Evolutionary conservation across 1,284 basidiomycete species (phyloP).

Genomic region (Trichosporon inkin): DNA sequence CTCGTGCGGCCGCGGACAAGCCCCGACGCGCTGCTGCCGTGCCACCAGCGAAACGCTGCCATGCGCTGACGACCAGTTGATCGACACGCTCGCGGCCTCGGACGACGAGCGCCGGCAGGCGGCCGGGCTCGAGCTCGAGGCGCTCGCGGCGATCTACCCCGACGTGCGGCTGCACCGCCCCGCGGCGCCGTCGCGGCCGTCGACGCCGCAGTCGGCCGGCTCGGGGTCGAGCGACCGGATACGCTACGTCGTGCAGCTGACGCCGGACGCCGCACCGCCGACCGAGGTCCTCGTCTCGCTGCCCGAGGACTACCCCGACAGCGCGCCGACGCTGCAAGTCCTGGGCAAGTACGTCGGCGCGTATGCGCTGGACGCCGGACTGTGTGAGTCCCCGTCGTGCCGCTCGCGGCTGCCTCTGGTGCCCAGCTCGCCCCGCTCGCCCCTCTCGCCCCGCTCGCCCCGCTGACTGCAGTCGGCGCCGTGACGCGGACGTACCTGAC

Average conservation of each 20-base stretch:
- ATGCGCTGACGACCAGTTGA: conserved; percentile 30
- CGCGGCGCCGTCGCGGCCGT: conserved; percentile 4
- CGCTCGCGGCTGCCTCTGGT: no score
- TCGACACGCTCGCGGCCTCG: conserved; percentile 33
- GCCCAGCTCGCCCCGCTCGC: no score
- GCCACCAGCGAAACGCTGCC: no score
- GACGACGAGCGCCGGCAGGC: conserved; percentile 34
- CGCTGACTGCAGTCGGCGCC: conserved; percentile 56
- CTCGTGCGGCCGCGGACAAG: background rate
- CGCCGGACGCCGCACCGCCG: conserved; percentile 32
- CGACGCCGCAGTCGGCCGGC: background rate
- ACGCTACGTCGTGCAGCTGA: conserved; percentile 63
- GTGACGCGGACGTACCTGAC: conserved; percentile 80
- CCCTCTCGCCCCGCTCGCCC: background rate
- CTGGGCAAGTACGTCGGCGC: conserved; percentile 79
- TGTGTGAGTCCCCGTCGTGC: conserved; percentile 50
- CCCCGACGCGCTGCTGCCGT: no score
- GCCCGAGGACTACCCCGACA: conserved; percentile 65
- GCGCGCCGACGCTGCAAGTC: conserved; percentile 75
- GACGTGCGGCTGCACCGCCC: conserved; percentile 53
- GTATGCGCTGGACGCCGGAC: conserved; percentile 49
- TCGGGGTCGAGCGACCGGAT: conserved; percentile 48
- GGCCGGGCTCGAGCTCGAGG: conserved; percentile 54
- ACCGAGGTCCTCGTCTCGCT: conserved; percentile 70
- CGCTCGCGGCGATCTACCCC: conserved; percentile 77